Conservation (phyloP, 169 alveolate species). For the Plasmodium chabaudi region DNA sequence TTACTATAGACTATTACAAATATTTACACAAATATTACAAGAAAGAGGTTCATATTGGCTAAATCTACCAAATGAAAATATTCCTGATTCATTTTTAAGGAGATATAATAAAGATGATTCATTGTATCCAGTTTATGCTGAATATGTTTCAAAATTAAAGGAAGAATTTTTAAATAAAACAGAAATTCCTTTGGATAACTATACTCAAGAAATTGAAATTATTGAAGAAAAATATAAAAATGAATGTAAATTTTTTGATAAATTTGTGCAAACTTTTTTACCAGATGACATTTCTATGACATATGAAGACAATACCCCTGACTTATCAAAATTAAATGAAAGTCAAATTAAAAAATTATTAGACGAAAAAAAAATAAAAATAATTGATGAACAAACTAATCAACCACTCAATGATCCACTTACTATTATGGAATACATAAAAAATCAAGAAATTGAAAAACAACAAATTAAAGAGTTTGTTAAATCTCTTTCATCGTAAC, state of each 20-base stretch:
- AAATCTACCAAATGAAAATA: constrained; percentile 41
- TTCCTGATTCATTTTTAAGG: constrained; percentile 49
- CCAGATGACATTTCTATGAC: constrained; percentile 18
- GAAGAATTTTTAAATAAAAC: constrained; percentile 25
- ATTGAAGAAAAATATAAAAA: constrained; percentile 39
- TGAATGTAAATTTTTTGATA: constrained; percentile 40
- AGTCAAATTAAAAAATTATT: constrained; percentile 40
- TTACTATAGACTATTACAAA: constrained; percentile 18
- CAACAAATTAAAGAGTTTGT: constrained; percentile 19
- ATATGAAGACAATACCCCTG: constrained; percentile 6
- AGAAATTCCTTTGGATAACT: constrained; percentile 2
- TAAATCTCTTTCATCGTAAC: constrained; percentile 7
- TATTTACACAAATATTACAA: constrained; percentile 57
- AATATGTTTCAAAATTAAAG: constrained; percentile 23
- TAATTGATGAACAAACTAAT: constrained; percentile 18
- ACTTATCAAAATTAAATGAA: constrained; percentile 21
- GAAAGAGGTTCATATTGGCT: constrained; percentile 63
- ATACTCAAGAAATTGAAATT: constrained; percentile 17
- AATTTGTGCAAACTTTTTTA: constrained; percentile 15
- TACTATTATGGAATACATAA: constrained; percentile 1
- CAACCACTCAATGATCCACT: constrained; percentile 20
- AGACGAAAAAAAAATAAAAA: not conserved
- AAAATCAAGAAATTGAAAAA: constrained; percentile 5
- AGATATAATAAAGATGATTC: constrained; percentile 66
- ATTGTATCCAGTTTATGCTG: constrained; percentile 36